Conservation (phyloP, 208 protist species). For the Acanthamoeba lenticulata region DNA sequence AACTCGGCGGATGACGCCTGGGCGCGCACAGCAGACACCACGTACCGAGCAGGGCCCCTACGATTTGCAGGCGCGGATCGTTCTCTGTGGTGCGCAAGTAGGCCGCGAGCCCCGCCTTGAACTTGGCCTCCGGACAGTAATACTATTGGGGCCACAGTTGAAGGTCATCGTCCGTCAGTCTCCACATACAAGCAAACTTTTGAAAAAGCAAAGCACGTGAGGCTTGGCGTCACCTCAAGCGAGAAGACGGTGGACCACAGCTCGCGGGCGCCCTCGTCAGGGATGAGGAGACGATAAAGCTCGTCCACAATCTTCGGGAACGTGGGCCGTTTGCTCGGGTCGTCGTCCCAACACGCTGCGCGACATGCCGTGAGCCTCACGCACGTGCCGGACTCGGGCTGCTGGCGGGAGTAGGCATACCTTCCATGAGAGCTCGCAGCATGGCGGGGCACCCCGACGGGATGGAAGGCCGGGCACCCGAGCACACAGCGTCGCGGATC, state of each 20-base stretch:
- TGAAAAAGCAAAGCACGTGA: neutral
- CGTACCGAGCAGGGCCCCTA: neutral
- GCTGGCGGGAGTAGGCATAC: neutral
- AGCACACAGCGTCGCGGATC: neutral
- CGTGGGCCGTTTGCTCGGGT: neutral
- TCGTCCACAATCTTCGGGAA: slow-evolving; percentile 41
- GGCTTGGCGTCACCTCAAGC: neutral
- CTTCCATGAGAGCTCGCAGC: neutral
- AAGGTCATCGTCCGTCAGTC: too few species aligned
- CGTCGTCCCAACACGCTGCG: slow-evolving; percentile 27
- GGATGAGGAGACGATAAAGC: neutral
- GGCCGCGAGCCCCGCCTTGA: neutral
- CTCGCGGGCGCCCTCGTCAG: slow-evolving; percentile 10
- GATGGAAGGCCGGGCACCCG: neutral
- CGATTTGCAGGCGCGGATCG: slow-evolving; percentile 26
- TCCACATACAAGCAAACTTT: too few species aligned
- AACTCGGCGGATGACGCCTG: neutral
- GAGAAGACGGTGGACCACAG: neutral
- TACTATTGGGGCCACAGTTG: neutral
- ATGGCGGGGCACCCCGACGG: neutral
- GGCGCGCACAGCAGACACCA: too few species aligned
- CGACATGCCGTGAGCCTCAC: neutral
- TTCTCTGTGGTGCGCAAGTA: neutral
- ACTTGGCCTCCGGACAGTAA: neutral
- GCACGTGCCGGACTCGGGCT: neutral